Conservation (phyloP, 106 monocot genomes). For the Dioscorea alata region DNA sequence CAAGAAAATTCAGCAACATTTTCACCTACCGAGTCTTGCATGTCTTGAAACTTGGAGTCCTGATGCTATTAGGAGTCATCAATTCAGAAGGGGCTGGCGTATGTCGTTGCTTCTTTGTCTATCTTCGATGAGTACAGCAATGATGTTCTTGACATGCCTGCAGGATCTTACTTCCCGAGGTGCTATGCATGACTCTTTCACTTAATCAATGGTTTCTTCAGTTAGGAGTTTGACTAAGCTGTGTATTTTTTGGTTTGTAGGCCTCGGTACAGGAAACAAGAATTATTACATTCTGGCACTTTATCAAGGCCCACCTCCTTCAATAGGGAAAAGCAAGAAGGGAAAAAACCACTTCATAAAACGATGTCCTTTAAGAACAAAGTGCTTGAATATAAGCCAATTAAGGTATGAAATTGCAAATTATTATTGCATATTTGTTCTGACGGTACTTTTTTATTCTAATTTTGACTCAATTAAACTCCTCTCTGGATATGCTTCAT, state of each 20-base stretch:
- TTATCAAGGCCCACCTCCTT: constrained; percentile 54
- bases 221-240: neutral
- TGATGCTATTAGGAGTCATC: constrained; percentile 69
- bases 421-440: neutral
- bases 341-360: constrained; percentile 39
- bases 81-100: constrained; percentile 48
- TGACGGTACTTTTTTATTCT: no score
- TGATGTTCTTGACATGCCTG: constrained; percentile 79
- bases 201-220: neutral
- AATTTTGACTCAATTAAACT: no score
- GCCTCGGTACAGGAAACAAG: constrained; percentile 43
- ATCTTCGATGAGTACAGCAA: constrained; percentile 94
- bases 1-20: no score
- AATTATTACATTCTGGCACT: constrained; percentile 11
- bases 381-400: constrained; percentile 71
- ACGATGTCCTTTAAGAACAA: constrained; percentile 54
- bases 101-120: constrained; percentile 61
- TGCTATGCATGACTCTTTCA: constrained; percentile 2
- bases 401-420: constrained; percentile 55
- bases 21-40: neutral
- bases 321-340: constrained; percentile 31
- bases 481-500: no score
- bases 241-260: constrained; percentile 18
- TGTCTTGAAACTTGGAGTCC: neutral
- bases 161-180: constrained; percentile 96